These are phyloP conservation scores for Chenopodium formosanum DNA, from an alignment of 148 eudicot genomes.

Conservation along the genomic window DNA sequence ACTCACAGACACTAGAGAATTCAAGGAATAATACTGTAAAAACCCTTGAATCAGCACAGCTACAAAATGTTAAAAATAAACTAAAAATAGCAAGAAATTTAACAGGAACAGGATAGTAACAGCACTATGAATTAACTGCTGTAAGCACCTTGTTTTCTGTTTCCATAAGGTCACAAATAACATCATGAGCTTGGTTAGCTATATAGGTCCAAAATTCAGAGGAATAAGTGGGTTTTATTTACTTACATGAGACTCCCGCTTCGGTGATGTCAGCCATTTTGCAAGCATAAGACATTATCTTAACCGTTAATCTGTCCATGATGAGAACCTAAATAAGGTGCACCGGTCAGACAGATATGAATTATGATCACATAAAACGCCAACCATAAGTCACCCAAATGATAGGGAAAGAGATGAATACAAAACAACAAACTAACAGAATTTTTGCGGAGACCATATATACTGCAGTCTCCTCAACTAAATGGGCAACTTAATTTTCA, in stretches of 20 bases:
- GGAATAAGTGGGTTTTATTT: slow-evolving; percentile 26
- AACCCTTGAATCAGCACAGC: too few relatives aligned
- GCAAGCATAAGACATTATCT: slow-evolving; percentile 87
- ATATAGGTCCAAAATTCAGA: not conserved
- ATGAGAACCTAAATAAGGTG: slow-evolving; percentile 72
- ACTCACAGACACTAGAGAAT: too few relatives aligned
- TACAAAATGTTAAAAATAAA: too few relatives aligned
- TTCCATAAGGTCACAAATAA: not conserved
- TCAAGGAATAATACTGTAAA: too few relatives aligned
- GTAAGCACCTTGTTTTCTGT: not conserved
- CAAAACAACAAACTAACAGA: not conserved
- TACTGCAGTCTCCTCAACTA: not conserved
- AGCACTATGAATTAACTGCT: not conserved
- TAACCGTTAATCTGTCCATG: slow-evolving; percentile 88
- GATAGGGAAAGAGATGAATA: slow-evolving; percentile 2
- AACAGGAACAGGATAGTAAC: not conserved
- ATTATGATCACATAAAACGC: not conserved
- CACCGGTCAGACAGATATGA: slow-evolving; percentile 19
- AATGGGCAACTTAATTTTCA: not conserved
- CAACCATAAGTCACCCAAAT: not conserved
- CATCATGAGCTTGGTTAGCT: not conserved
- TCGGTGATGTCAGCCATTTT: slow-evolving; percentile 97
- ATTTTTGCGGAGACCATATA: not conserved
- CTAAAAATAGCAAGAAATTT: not conserved
- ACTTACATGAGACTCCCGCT: slow-evolving; percentile 95